Percentiles rank a stretch among this genome's conserved stretches.
These are phyloP conservation scores for Aspergillus bertholletiae DNA, from an alignment of 495 filamentous ascomycete species.

Conservation along the genomic window DNA sequence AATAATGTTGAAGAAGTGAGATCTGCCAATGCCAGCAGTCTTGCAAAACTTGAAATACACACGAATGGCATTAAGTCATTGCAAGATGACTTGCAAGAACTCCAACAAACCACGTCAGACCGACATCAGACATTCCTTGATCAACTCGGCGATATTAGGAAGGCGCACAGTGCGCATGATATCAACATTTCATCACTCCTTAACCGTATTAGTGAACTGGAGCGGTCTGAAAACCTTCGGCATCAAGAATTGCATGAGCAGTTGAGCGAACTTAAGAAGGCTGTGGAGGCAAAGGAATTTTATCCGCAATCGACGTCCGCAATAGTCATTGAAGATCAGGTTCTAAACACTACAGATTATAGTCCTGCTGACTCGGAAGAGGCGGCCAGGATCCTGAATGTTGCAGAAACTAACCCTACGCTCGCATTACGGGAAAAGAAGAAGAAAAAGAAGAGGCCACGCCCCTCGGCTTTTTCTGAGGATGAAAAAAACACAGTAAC, in stretches of 20 bases:
- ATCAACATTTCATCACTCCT: not conserved
- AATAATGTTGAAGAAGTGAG: conserved; percentile 1
- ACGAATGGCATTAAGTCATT: not conserved
- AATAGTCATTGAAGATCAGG: not conserved
- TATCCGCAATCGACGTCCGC: not conserved
- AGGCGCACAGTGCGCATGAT: not conserved
- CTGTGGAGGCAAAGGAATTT: not conserved
- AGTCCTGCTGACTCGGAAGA: not conserved
- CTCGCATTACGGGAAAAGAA: conserved; percentile 5
- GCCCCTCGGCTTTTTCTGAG: conserved; percentile 6
- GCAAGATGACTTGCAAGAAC: not conserved
- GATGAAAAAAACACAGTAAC: conserved; percentile 7
- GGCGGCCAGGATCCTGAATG: not conserved
- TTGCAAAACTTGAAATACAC: not conserved
- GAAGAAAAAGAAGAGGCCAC: conserved; percentile 11
- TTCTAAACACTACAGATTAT: not conserved
- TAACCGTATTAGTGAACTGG: not conserved
- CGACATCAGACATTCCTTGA: conserved; percentile 4
- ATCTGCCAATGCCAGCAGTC: not conserved
- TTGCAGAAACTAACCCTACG: conserved; percentile 3
- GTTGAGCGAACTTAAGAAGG: not conserved
- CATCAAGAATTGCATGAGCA: not conserved
- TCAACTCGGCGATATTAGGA: not conserved
- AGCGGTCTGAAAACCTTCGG: not conserved
- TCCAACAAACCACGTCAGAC: not conserved